Conservation (phyloP, 2,329 filamentous ascomycete species). For the Xylaria sp. region DNA sequence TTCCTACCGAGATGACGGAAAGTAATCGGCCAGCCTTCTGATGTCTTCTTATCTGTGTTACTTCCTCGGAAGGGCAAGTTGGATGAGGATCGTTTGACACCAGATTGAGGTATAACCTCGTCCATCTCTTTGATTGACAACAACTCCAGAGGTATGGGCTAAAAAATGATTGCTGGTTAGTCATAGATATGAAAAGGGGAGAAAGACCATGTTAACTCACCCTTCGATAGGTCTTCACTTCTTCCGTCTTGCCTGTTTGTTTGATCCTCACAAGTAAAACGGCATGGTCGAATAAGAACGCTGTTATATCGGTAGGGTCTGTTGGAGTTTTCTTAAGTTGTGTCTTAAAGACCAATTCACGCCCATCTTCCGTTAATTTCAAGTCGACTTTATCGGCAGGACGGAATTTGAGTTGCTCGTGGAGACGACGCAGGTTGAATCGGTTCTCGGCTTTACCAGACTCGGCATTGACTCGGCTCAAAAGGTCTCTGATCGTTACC, state of each 20-base stretch:
- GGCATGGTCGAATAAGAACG: conserved; percentile 95
- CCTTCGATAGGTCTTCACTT: conserved; percentile 90
- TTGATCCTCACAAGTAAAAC: conserved; percentile 91
- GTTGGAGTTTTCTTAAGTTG: conserved; percentile 90
- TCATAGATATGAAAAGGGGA: conserved; percentile 11
- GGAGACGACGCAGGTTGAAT: conserved; percentile 91
- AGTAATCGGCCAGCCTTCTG: conserved; percentile 89
- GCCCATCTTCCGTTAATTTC: conserved; percentile 90
- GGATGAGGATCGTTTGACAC: conserved; percentile 85
- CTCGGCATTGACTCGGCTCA: conserved; percentile 89
- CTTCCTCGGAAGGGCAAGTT: conserved; percentile 66
- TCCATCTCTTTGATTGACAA: conserved; percentile 97
- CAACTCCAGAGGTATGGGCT: conserved; percentile 92
- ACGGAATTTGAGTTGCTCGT: conserved; percentile 89
- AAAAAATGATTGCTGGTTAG: conserved; percentile 8
- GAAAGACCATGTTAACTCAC: conserved; percentile 43
- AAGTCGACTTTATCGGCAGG: conserved; percentile 91
- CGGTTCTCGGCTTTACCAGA: conserved; percentile 97
- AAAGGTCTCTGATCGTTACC: conserved; percentile 81
- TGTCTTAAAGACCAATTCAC: conserved; percentile 93
- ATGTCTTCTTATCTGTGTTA: conserved; percentile 60
- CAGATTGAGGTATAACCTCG: conserved; percentile 82
- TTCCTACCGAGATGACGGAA: conserved; percentile 96
- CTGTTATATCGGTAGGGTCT: conserved; percentile 87
- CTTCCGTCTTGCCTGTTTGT: conserved; percentile 88